A percentile compares a stretch with the other conserved stretches of the same genome.
Evolutionary conservation across 805 yeast genomes (phyloP).

Genomic region (Scheffersomyces lignosus): DNA sequence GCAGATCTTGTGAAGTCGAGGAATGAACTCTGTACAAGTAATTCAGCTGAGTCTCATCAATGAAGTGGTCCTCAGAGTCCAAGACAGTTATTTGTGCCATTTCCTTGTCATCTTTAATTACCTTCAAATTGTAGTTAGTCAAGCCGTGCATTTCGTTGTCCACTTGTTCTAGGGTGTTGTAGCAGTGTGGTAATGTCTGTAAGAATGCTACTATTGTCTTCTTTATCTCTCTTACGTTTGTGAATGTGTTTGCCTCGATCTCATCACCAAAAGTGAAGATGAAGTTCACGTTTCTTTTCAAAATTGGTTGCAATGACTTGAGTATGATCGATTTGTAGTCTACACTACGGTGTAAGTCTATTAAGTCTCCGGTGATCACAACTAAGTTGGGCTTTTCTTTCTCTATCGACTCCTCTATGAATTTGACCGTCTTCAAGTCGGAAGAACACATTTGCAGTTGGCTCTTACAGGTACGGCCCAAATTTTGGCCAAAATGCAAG

Average conservation of each 20-base stretch:
- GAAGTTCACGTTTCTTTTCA: constrained; percentile 29
- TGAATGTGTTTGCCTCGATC: not conserved
- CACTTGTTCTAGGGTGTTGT: constrained; percentile 21
- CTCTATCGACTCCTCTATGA: constrained; percentile 24
- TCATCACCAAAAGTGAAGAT: constrained; percentile 39
- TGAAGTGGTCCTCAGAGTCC: constrained; percentile 29
- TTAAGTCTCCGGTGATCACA: constrained; percentile 42
- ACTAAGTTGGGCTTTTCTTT: constrained; percentile 34
- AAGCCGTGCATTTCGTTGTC: constrained; percentile 29
- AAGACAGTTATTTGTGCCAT: constrained; percentile 33
- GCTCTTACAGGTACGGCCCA: constrained; percentile 21
- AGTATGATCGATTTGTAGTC: constrained; percentile 31
- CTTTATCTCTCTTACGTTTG: constrained; percentile 7
- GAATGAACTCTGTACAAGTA: constrained; percentile 27
- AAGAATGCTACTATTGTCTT: constrained; percentile 25
- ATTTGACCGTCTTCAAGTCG: constrained; percentile 30
- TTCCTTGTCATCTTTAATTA: constrained; percentile 12
- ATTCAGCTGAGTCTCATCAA: constrained; percentile 35
- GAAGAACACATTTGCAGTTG: constrained; percentile 19
- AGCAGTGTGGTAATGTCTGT: constrained; percentile 36
- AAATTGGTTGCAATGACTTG: constrained; percentile 34
- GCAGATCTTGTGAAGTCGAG: constrained; percentile 1
- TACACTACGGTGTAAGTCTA: constrained; percentile 25
- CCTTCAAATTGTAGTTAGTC: constrained; percentile 36
- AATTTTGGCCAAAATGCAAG: constrained; percentile 36